Evolutionary conservation across 2,329 filamentous ascomycete species (phyloP), one percentile per base, ranked within the genome.

Genomic region (Ophiostoma sp.): DNA sequence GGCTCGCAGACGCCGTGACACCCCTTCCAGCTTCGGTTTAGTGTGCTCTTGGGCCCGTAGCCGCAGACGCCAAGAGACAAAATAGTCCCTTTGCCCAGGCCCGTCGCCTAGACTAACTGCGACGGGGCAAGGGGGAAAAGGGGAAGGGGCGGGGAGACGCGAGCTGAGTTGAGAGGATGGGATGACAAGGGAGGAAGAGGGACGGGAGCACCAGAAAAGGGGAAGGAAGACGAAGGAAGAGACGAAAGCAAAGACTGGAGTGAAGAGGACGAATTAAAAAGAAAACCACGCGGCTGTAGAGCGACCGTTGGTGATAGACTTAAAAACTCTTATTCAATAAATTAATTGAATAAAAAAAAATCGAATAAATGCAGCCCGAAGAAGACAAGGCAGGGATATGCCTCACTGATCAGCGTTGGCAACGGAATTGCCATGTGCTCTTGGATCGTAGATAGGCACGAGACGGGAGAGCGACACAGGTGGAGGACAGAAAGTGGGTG

Each of bases 391-490:
- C 57, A 63, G 19, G 57, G 57, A 39, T 63, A 39, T 63, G 17
- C 57, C 57, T 36, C 57, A n/a, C 33, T 63, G 57, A 63, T 63
- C 33, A 63, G 31, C 57, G 19, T 63, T n/a, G 31, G 57, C 31
- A 36, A 39, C 19, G 31, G 57, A 63, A 39, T 63, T 63, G 57
- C 57, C 57, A 63, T 63, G 57, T 63, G 57, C 57, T 63, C 57
- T 39, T 39, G 19, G 31, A 63, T 63, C 57, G 31, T 63, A 19
- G 31, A 22, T 19, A 63, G 19, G 9, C 17, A 22, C 57, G 57
- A 33, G 31, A 22, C 57, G 57, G 57, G 57, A 63, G 57, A 63
- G 57, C 57, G 57, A 63, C 57, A 39, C 1, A 22, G 8, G 57
- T 63, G 57, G 57, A 22, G 31, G 31, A 15, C 8, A 22, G 19